Percentiles rank a stretch among this genome's conserved stretches.
Evolutionary conservation across 257 asterid genomes (phyloP).

Genomic region (Hygrophila difformis): DNA sequence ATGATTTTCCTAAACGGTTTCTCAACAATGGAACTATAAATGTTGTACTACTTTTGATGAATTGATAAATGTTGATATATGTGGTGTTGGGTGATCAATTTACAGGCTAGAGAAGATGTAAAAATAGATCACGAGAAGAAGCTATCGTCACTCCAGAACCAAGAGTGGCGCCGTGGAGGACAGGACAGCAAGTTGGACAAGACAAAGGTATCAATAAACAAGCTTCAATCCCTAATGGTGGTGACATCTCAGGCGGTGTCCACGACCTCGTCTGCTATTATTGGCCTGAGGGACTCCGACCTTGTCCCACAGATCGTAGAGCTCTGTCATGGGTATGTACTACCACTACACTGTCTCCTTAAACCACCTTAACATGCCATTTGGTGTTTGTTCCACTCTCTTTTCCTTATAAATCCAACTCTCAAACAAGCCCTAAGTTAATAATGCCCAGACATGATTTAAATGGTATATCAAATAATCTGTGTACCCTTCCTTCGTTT

Average conservation of each 20-base stretch:
- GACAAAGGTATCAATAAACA: conserved; percentile 80
- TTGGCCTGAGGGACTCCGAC: conserved; percentile 69
- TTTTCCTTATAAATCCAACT: no score
- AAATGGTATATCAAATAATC: no score
- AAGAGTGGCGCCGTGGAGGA: conserved; percentile 66
- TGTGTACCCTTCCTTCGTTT: no score
- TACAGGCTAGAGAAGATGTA: conserved; percentile 92
- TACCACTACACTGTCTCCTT: not conserved
- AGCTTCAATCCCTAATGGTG: conserved; percentile 78
- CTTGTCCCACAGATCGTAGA: conserved; percentile 96
- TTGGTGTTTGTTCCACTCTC: not conserved
- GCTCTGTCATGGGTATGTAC: conserved; percentile 92
- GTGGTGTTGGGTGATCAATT: conserved; percentile 11
- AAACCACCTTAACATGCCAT: not conserved
- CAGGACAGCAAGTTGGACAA: conserved; percentile 80
- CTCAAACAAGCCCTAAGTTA: no score
- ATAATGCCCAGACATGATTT: no score
- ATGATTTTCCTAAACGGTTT: no score
- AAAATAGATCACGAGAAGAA: conserved; percentile 90
- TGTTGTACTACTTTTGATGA: not conserved
- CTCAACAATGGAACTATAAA: no score
- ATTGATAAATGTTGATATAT: conserved; percentile 10
- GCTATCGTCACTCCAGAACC: conserved; percentile 74
- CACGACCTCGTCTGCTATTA: conserved; percentile 77
- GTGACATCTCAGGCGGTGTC: conserved; percentile 97